Conservation (phyloP, 2,329 filamentous ascomycete genomes). For the Dactylellina cionopaga region DNA sequence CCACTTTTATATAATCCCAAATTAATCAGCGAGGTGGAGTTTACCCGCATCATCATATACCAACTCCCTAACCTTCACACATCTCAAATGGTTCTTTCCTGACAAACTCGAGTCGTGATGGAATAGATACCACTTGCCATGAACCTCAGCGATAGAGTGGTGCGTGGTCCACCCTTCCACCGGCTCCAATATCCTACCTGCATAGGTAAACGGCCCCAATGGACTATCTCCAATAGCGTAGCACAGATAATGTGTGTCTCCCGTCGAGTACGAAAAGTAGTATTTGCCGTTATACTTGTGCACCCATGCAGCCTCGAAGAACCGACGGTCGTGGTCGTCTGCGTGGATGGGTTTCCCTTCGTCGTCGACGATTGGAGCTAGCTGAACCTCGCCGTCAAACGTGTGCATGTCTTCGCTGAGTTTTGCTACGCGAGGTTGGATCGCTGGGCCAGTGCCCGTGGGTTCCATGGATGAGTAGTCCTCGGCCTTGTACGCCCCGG, state of each 20-base stretch:
- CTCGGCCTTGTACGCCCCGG: conserved; percentile 68
- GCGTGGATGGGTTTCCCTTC: conserved; percentile 70
- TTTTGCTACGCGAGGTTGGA: conserved; percentile 74
- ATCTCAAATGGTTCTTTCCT: conserved; percentile 76
- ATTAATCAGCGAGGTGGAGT: conserved; percentile 48
- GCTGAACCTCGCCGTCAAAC: conserved; percentile 68
- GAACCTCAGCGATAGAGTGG: conserved; percentile 79
- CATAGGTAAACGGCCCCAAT: conserved; percentile 77
- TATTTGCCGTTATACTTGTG: conserved; percentile 76
- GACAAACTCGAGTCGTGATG: conserved; percentile 78
- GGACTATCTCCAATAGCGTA: conserved; percentile 75
- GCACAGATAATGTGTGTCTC: conserved; percentile 78
- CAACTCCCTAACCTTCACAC: conserved; percentile 79
- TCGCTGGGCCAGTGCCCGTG: conserved; percentile 67
- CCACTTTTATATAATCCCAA: too few relatives aligned
- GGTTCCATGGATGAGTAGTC: conserved; percentile 71
- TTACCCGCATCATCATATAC: conserved; percentile 74
- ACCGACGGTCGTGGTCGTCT: conserved; percentile 77
- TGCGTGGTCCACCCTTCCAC: conserved; percentile 85
- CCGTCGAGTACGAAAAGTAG: conserved; percentile 81
- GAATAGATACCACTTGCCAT: conserved; percentile 77
- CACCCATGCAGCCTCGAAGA: conserved; percentile 85
- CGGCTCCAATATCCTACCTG: conserved; percentile 76
- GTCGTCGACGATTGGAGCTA: conserved; percentile 73
- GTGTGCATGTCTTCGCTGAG: conserved; percentile 73